Percentiles rank a stretch among this genome's conserved stretches.
Evolutionary conservation across 257 asterid genomes (phyloP).

Genomic region (Jaltomata sinuosa): DNA sequence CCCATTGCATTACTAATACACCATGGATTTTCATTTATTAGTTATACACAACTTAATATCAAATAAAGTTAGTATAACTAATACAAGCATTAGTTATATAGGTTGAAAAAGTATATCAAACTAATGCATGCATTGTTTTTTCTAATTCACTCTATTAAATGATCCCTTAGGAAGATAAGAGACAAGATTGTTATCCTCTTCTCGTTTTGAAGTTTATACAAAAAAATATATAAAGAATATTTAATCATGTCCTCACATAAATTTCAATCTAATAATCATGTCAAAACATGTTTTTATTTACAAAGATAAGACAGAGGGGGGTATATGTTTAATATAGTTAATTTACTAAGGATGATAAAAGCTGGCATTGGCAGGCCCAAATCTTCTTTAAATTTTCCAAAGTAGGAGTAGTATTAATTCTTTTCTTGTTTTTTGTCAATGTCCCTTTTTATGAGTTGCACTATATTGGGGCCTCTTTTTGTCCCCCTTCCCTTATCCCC

Average conservation of each 20-base stretch:
- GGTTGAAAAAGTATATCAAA: too few species aligned
- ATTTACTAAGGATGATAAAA: not conserved
- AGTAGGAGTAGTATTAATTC: not conserved
- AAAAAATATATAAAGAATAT: too few species aligned
- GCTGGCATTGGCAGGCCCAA: not conserved
- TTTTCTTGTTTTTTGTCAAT: constrained; percentile 5
- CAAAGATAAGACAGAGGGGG: not conserved
- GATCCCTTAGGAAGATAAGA: too few species aligned
- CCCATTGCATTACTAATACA: too few species aligned
- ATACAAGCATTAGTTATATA: too few species aligned
- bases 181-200: not conserved
- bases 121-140: too few species aligned
- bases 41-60: too few species aligned
- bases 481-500: not conserved
- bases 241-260: not conserved
- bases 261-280: too few species aligned
- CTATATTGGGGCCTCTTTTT: not conserved
- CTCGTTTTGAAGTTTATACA: not conserved
- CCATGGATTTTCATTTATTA: too few species aligned
- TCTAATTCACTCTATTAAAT: too few species aligned
- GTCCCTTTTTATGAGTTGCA: constrained; percentile 3
- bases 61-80: too few species aligned
- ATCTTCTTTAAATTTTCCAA: not conserved
- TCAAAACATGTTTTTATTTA: not conserved
- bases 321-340: not conserved